Base-by-base conservation (phyloP, 352 stramenopile genomes). In the Phytopythium boreale region DNA sequence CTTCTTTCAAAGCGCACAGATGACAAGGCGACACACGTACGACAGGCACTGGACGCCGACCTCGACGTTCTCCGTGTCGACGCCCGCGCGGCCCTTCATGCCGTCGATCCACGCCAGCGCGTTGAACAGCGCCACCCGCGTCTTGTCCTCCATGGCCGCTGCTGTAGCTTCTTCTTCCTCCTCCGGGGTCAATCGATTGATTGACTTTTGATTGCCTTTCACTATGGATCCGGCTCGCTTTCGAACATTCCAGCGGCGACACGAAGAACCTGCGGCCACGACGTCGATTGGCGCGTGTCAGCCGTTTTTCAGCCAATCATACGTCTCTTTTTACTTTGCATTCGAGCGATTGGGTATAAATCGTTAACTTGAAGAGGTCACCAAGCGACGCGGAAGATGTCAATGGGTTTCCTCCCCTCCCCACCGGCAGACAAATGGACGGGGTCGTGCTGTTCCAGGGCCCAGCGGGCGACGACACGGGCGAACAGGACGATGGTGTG, bases 91-190 rank as follows among this genome's bases (percentile, higher is more conserved):
- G 55, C 72, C 73, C 72, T 93, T 93, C 62, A 82, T 78, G 65
- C 61, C 69, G 36, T 91, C 79, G 34, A 93, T 70, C 80, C 80
- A 93, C 72, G 73, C 61, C 56, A 93, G 75, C 61, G 84, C 80
- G 70, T 90, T 88, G 58, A 89, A 93, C 63, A 93, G 74, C 80
- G 77, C 76, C 57, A 71, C 74, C 61, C 80, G 80, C 41, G 63
- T 68, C 17, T 58, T 67, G 27, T 58, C 67, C 62, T 88, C 70
- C 72, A 84, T 80, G 20, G 46, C 62, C 49, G 26, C 43, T 22
- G 41, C 37, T 17, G 37, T 47, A 2, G 34, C 44, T 52, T 57
- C 47, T 36, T 39, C 9, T 29, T 50, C n/a, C 17, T 66, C 44
- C 22, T 50, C 43, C n/a, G n/a, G n/a, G n/a, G 41, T 47, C 41